These are phyloP conservation scores for Fraxinus albicans DNA, from an alignment of 305 asterid genomes.

Conservation along the genomic window DNA sequence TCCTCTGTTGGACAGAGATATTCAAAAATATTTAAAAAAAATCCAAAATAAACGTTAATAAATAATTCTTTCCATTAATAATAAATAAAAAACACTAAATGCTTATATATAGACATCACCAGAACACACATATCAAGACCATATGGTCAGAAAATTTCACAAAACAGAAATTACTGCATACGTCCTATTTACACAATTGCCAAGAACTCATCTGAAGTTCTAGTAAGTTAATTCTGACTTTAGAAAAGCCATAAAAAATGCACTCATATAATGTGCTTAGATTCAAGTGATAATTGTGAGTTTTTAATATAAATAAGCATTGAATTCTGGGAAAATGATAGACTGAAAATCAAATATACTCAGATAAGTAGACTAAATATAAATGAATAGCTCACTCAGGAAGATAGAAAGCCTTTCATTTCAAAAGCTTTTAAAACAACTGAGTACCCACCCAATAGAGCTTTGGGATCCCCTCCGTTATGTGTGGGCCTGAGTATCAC, in stretches of 20 bases:
- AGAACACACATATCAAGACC: neutral
- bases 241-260: neutral
- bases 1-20: conserved; percentile 59
- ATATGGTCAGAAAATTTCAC: conserved; percentile 3
- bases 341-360: neutral
- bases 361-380: neutral
- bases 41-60: neutral
- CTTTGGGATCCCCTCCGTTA: conserved; percentile 45
- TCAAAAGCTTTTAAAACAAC: conserved; percentile 31
- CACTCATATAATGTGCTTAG: neutral
- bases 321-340: neutral
- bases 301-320: neutral
- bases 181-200: neutral
- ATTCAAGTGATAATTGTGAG: conserved; percentile 12
- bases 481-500: conserved; percentile 48
- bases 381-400: conserved; percentile 23
- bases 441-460: conserved; percentile 48
- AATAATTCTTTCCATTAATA: neutral
- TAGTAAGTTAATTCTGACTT: neutral
- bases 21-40: neutral
- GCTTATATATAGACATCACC: neutral
- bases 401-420: conserved; percentile 35
- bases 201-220: neutral
- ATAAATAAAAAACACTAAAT: neutral
- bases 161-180: conserved; percentile 1